A percentile compares a stretch with the other conserved stretches of the same genome.
Evolutionary conservation across 495 filamentous ascomycete genomes (phyloP).

Genomic region (Neurospora sp.): DNA sequence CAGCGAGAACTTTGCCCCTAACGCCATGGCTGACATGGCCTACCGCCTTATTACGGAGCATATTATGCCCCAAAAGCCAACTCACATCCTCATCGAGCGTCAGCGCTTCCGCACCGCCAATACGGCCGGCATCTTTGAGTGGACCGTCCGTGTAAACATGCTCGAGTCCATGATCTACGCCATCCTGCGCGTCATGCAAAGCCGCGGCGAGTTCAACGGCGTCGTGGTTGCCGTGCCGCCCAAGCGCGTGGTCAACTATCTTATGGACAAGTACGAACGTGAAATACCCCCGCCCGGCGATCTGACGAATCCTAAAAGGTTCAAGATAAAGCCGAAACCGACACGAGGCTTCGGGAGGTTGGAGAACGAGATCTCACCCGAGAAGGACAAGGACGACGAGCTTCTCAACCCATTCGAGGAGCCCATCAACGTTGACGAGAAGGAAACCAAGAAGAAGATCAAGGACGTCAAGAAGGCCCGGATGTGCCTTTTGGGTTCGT

Average conservation of each 20-base stretch:
- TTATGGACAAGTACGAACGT: slow-evolving; percentile 25
- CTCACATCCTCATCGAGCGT: slow-evolving; percentile 75
- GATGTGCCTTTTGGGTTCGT: slow-evolving; percentile 15
- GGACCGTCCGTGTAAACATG: slow-evolving; percentile 84
- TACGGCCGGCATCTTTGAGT: slow-evolving; percentile 59
- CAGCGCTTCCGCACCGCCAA: slow-evolving; percentile 74
- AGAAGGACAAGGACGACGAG: neutral
- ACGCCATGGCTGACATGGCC: slow-evolving; percentile 48
- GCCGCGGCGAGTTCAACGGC: slow-evolving; percentile 30
- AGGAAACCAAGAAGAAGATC: slow-evolving; percentile 2
- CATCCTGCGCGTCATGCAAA: slow-evolving; percentile 48
- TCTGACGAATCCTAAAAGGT: neutral
- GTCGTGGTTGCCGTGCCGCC: slow-evolving; percentile 27
- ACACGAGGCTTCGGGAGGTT: neutral
- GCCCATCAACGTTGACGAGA: neutral
- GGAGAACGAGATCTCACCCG: neutral
- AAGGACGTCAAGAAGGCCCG: slow-evolving; percentile 17
- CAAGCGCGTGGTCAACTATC: slow-evolving; percentile 30
- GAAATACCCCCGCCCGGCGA: neutral
- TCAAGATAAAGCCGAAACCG: neutral
- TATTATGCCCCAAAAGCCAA: slow-evolving; percentile 45
- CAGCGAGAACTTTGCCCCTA: slow-evolving; percentile 44
- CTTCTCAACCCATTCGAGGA: neutral
- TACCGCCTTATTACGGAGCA: slow-evolving; percentile 46
- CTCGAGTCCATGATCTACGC: slow-evolving; percentile 85